Conservation (phyloP, 2,329 filamentous ascomycete species). For the Pyrenochaeta sp. region DNA sequence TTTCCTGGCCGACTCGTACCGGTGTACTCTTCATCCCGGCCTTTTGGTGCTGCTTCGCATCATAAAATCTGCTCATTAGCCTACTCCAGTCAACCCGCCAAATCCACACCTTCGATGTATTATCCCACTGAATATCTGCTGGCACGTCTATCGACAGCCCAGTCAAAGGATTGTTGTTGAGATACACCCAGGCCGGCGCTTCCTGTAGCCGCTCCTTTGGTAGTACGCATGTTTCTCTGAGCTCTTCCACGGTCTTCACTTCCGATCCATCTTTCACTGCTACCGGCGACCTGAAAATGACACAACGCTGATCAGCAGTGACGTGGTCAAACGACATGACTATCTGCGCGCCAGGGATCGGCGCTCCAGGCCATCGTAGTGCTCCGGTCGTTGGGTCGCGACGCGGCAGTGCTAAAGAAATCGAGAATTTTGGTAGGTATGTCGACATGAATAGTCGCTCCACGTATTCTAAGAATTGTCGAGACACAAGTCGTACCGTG, state of each 20-base stretch:
- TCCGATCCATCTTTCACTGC: slow-evolving; percentile 6
- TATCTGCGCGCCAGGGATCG: slow-evolving; percentile 20
- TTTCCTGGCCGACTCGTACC: not conserved
- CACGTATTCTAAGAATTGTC: slow-evolving; percentile 20
- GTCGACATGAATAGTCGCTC: slow-evolving; percentile 28
- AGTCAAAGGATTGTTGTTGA: slow-evolving; percentile 19
- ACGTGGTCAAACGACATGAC: slow-evolving; percentile 15
- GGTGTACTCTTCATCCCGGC: not conserved
- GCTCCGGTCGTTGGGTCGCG: slow-evolving; percentile 24
- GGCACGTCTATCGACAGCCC: slow-evolving; percentile 16
- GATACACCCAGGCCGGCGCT: slow-evolving; percentile 27
- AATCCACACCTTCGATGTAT: slow-evolving; percentile 22
- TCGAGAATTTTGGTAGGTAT: slow-evolving; percentile 17
- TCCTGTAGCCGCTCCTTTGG: slow-evolving; percentile 26
- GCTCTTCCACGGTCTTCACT: slow-evolving; percentile 18
- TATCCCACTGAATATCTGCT: slow-evolving; percentile 28
- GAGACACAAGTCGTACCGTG: slow-evolving; percentile 25
- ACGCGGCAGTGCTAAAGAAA: slow-evolving; percentile 28
- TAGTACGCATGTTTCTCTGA: slow-evolving; percentile 16
- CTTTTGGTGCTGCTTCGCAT: slow-evolving; percentile 12
- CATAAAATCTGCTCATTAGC: slow-evolving; percentile 26
- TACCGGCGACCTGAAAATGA: slow-evolving; percentile 19
- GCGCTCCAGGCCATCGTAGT: slow-evolving; percentile 18
- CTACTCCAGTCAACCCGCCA: slow-evolving; percentile 32
- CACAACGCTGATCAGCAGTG: not conserved